Evolutionary conservation across 179 eudicot genomes (phyloP), one percentile per base, ranked within the genome.

Genomic region (Camellia oleifera): DNA sequence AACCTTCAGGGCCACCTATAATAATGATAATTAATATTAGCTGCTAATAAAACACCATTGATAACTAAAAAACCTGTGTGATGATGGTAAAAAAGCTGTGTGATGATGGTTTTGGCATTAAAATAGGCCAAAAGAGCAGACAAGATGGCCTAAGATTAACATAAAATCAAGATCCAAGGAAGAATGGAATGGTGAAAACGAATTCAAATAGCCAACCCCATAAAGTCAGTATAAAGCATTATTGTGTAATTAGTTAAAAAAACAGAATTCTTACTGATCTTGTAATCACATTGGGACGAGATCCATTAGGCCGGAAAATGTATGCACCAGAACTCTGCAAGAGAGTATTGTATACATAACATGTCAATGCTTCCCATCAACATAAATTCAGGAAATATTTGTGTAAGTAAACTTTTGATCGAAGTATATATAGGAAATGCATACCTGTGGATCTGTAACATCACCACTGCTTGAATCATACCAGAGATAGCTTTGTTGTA

Each of bases 291-390:
- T 64, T 48, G 10, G 88, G 87, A 64, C 88, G 85, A 20, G 89
- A 76, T 77, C 90, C 95, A 83, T 85, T 63, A 11, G 97, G 97
- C 26, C 91, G 87, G 80, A 95, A 95, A 69, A 95, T 85, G 79
- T 95, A 95, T 12, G 98, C 98, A 71, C 98, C 98, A 81, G 98
- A 95, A 79, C 75, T 54, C 97, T 94, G 82, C 79, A 79, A 64
- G 63, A 72, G 20, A 61, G 23, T 48, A 48, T 48, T 48, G 52
- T 48, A 48, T 48, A 48, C 50, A 17, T 32, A 54, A 40, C 73
- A 17, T 32, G 64, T 66, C 63, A 50, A 52, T 15, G 18, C 45
- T 7, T 1, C 69, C 67, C 56, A 76, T 45, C 50, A 76, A 45
- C 77, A 10, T 42, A 58, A 17, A 81, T 69, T 76, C 10, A 11